Evolutionary conservation across 139 green algal genomes (phyloP), one percentile per base, ranked within the genome.

Genomic region (Chlamydomonas eustigma): DNA sequence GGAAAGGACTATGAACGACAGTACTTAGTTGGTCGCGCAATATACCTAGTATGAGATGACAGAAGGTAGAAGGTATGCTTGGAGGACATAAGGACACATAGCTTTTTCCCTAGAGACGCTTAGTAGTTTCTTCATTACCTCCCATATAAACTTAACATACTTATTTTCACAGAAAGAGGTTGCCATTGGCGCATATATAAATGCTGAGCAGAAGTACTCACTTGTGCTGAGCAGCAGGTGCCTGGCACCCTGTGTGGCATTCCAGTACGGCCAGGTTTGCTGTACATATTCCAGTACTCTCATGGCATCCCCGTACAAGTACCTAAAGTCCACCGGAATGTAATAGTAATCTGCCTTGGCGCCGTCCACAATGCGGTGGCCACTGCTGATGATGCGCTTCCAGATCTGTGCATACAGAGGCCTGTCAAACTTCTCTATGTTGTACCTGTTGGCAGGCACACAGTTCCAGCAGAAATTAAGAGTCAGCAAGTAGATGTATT

Each of bases 201-300:
- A 70, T n/a, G 6, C 6, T 35, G 18, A 70, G 8, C 22, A 34
- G n/a, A 30, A 70, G 12, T 28, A 78, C 73, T 78, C 38, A 85
- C 76, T 82, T 1, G 80, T 85, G 67, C 51, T 76, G 1, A 85
- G 76, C 66, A 85, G 69, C 73, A 85, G 68, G 73, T 85, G 80
- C 4, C 74, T 50, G 0, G 80, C 80, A 3, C 80, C 80, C 2
- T 50, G 52, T 31, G 80, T 85, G 2, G 25, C 22, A 73, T 85
- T 85, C 80, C 80, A 85, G 39, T 66, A 76, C 4, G 80, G 80
- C 80, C 80, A 85, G 25, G 73, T 78, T 2, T 58, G 18, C 44
- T 36, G 25, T 30, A 85, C 67, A 52, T 82, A 80, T 4, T 73
- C 2, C 6, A 85, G 51, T 36, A 85, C 80, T 8, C 37, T 24